Conservation (phyloP, 208 protist species). For the Acanthamoeba royreba region DNA sequence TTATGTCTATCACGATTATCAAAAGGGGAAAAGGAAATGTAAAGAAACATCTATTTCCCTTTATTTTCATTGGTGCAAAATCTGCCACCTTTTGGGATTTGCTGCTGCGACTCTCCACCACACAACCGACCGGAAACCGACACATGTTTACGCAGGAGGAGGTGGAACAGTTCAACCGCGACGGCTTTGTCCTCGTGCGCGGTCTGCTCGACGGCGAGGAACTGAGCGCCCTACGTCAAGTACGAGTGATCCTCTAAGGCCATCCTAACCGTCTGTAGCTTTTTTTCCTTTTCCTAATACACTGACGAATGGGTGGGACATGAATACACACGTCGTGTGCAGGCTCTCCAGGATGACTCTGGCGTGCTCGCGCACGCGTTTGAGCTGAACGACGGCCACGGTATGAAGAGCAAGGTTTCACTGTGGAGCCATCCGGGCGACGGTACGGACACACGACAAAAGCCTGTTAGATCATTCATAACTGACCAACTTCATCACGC, state of each 20-base stretch:
- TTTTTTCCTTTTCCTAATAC: no score
- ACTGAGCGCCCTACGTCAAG: not conserved
- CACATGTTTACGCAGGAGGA: not conserved
- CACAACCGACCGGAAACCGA: no score
- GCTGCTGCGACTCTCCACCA: no score
- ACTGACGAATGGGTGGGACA: no score
- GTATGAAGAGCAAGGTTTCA: not conserved
- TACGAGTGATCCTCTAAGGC: not conserved
- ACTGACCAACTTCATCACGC: no score
- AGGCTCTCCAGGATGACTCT: not conserved
- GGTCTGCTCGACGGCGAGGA: not conserved
- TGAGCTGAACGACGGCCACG: not conserved
- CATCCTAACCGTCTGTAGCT: no score
- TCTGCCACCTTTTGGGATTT: no score
- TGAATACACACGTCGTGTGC: not conserved
- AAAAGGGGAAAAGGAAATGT: no score
- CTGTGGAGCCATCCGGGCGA: conserved; percentile 1
- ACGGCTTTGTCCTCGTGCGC: not conserved
- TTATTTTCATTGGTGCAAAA: no score
- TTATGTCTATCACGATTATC: no score
- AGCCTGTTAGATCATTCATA: not conserved
- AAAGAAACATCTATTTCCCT: no score
- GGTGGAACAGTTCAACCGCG: not conserved
- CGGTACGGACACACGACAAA: not conserved
- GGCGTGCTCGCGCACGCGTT: not conserved